A percentile compares a stretch with the other conserved stretches of the same genome.
Conservation (phyloP, 352 stramenopile species). For the Saprolegnia parasitica region DNA sequence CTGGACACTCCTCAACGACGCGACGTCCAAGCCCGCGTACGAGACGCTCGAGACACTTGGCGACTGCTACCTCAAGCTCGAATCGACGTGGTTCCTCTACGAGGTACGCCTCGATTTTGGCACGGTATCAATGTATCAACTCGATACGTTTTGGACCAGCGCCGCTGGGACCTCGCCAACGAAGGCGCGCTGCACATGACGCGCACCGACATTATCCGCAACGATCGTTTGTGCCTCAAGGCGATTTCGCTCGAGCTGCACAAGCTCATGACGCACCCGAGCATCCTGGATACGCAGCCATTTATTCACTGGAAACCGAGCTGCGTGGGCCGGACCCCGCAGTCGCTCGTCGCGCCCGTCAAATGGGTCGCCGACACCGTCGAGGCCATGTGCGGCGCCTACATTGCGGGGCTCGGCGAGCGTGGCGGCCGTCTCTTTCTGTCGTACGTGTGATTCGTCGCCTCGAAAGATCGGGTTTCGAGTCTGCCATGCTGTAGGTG, state of each 20-base stretch:
- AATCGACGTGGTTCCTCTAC: conserved; percentile 83
- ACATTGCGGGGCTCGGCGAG: conserved; percentile 66
- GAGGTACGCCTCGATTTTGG: conserved; percentile 35
- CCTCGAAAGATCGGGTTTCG: background rate
- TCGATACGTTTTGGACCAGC: background rate
- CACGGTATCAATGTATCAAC: background rate
- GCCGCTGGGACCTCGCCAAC: conserved; percentile 59
- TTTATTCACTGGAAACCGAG: conserved; percentile 83
- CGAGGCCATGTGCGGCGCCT: conserved; percentile 76
- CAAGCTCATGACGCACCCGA: conserved; percentile 75
- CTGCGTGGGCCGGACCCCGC: conserved; percentile 78
- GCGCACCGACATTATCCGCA: conserved; percentile 81
- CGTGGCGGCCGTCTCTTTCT: conserved; percentile 70
- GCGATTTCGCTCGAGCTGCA: conserved; percentile 53
- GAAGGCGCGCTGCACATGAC: conserved; percentile 70
- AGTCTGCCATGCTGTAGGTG: conserved; percentile 33
- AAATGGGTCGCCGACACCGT: conserved; percentile 86
- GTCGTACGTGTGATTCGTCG: background rate
- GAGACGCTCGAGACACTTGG: conserved; percentile 79
- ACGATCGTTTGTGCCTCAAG: conserved; percentile 75
- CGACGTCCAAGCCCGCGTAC: conserved; percentile 80
- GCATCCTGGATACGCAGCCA: conserved; percentile 73
- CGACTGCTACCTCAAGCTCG: conserved; percentile 81
- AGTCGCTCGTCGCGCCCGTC: conserved; percentile 58
- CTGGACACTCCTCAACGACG: conserved; percentile 64